These are phyloP conservation scores for Brachypodium distachyon DNA, from an alignment of 202 grass and related monocot genomes.

Conservation along the genomic window DNA sequence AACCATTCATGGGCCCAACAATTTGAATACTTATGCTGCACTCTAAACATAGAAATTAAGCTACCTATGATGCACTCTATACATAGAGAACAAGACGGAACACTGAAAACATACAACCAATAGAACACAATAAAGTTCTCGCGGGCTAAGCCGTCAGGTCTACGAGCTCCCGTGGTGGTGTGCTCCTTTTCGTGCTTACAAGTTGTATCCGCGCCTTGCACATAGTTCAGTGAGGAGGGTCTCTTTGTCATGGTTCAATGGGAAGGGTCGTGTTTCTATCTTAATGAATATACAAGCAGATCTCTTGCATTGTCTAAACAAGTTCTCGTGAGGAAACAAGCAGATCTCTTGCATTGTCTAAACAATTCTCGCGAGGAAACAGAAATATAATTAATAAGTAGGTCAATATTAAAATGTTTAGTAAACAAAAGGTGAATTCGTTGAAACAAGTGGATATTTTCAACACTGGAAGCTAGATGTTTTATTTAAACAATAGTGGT, in stretches of 20 bases:
- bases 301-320: too few species aligned
- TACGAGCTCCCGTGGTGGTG: too few species aligned
- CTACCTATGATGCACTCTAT: background rate
- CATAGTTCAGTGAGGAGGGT: too few species aligned
- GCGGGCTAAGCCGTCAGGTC: too few species aligned
- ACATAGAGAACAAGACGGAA: background rate
- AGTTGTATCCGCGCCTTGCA: too few species aligned
- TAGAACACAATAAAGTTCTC: background rate
- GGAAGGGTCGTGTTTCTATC: too few species aligned
- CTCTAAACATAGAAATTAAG: background rate
- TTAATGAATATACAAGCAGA: too few species aligned
- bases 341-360: too few species aligned
- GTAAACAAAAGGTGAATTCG: constrained; percentile 9
- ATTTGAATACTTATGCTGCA: background rate
- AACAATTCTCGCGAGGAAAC: background rate
- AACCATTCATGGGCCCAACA: background rate
- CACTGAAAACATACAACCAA: background rate
- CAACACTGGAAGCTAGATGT: background rate
- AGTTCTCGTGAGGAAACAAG: too few species aligned
- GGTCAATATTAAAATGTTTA: background rate
- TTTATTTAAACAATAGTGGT: background rate
- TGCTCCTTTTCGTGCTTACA: too few species aligned
- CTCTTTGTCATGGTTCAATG: too few species aligned
- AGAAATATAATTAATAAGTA: background rate
- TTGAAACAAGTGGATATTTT: background rate